Percentiles rank a stretch among this genome's conserved stretches.
Conservation (phyloP, 768 basidiomycete species). For the Boletus sp. region DNA sequence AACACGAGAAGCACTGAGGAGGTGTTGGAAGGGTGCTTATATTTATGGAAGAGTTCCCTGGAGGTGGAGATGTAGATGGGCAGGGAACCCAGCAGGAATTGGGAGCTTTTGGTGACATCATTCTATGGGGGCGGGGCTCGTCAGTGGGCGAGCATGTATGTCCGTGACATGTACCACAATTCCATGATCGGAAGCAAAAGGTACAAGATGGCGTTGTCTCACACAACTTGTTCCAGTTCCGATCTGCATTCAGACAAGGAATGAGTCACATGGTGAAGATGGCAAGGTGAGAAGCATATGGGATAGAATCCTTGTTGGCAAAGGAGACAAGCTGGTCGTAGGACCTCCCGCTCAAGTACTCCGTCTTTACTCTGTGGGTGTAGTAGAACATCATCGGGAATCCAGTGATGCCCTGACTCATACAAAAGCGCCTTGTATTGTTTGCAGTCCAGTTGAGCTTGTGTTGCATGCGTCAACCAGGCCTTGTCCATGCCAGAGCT, state of each 20-base stretch:
- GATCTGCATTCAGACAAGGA: constrained; percentile 4
- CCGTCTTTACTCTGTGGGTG: constrained; percentile 55
- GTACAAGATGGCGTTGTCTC: constrained; percentile 30
- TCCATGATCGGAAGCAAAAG: constrained; percentile 46
- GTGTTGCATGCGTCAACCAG: constrained; percentile 68
- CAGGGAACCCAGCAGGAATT: constrained; percentile 48
- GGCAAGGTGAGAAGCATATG: constrained; percentile 45
- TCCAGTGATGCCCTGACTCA: constrained; percentile 61
- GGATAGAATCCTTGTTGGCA: constrained; percentile 67
- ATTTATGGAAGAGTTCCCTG: constrained; percentile 32
- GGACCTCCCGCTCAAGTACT: constrained; percentile 73
- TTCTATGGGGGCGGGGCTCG: constrained; percentile 33
- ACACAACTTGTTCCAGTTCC: constrained; percentile 7
- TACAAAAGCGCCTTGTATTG: constrained; percentile 65
- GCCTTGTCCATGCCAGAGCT: constrained; percentile 74
- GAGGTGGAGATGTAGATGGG: constrained; percentile 45
- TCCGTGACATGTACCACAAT: constrained; percentile 31
- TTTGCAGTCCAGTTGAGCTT: constrained; percentile 86
- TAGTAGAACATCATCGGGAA: constrained; percentile 85
- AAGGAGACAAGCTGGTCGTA: constrained; percentile 72
- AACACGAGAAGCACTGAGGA: constrained; percentile 67
- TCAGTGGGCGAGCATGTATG: neutral
- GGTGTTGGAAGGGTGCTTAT: constrained; percentile 35
- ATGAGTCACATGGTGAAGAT: neutral
- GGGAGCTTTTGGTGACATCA: constrained; percentile 54